Evolutionary conservation across 2,329 filamentous ascomycete species (phyloP), one percentile per base, ranked within the genome.

Genomic region (Aschersonia sp.): DNA sequence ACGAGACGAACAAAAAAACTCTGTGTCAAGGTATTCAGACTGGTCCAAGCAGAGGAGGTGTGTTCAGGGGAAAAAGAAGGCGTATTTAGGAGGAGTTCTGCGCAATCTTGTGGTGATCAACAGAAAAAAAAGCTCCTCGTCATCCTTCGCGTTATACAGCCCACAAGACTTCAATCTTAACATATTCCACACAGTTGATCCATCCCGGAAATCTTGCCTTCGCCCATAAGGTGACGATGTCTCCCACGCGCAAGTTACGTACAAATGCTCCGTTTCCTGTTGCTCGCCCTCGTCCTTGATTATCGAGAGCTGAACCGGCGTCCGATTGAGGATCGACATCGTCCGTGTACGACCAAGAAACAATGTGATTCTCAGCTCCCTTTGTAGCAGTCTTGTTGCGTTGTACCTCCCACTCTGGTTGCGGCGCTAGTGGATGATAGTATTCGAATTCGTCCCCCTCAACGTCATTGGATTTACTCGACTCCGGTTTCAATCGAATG

Each of bases 181-280:
- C 71, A 9, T 61, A 65, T 44, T 73, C 58, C 7, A 81, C 58
- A 9, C 61, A 47, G 51, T 82, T 82, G 1, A 47, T 44, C 79
- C 79, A 83, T 0, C 62, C 70, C 0, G 57, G 59, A 48, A 77
- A 82, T 50, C 78, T 69, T 2, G 75, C 69, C 59, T 74, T 78
- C 1, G 65, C 77, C 78, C 78, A 82, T 2, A 82, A 56, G 0
- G 77, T 81, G 9, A 82, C 61, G 20, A 78, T 70, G 53, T 83
- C 79, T 1, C 79, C 79, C n/a, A 78, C 53, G 53, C 69, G 71
- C 53, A 83, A 56, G 44, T 61, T 65, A 12, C 73, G 69, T 35
- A 83, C 71, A 58, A 79, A 81, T 40, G 69, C 61, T 1, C 79
- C 79, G 46, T 71, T 68, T 0, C 64, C 72, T 0, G 74, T 77